phyloP scores from a whole-genome alignment of 441 rosid genomes.

The Adansonia gregorii region DNA sequence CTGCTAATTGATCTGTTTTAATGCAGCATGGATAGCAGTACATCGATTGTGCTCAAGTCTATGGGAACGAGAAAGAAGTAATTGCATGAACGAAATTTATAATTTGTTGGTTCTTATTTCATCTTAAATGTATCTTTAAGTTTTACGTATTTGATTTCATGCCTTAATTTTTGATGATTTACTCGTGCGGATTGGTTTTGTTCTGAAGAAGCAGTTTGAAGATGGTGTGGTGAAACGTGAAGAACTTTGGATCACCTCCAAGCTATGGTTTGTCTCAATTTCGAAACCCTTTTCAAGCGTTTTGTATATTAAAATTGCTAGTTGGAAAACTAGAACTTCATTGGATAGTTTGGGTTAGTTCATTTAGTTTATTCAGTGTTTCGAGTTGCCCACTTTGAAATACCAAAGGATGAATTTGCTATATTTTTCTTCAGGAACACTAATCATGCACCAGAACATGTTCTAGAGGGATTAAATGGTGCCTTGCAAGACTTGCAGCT shows the following conservation, averaged over 20 bases:
- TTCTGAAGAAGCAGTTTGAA: conserved; percentile 49
- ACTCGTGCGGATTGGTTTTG: conserved; percentile 49
- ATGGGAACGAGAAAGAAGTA: conserved; percentile 66
- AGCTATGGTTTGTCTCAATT: conserved; percentile 45
- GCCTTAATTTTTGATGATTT: neutral
- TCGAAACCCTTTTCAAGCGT: conserved; percentile 1
- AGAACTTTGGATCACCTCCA: conserved; percentile 56
- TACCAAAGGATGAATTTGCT: neutral
- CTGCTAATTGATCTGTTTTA: neutral
- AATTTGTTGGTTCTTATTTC: neutral
- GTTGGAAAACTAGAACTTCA: neutral
- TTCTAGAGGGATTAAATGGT: conserved; percentile 52
- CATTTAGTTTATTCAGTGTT: neutral
- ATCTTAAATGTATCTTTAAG: neutral
- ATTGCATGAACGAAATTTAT: neutral
- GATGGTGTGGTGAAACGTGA: conserved; percentile 49
- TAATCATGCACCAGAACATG: conserved; percentile 71
- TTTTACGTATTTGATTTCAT: neutral
- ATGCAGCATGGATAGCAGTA: conserved; percentile 61
- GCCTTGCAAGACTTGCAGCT: conserved; percentile 67
- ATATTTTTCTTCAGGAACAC: conserved; percentile 46
- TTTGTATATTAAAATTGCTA: neutral
- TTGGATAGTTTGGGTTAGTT: too few relatives aligned
- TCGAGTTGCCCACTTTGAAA: neutral
- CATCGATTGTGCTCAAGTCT: conserved; percentile 63